phyloP scores from a whole-genome alignment of 2,329 filamentous ascomycete genomes.

The Colletotrichum tabaci region DNA sequence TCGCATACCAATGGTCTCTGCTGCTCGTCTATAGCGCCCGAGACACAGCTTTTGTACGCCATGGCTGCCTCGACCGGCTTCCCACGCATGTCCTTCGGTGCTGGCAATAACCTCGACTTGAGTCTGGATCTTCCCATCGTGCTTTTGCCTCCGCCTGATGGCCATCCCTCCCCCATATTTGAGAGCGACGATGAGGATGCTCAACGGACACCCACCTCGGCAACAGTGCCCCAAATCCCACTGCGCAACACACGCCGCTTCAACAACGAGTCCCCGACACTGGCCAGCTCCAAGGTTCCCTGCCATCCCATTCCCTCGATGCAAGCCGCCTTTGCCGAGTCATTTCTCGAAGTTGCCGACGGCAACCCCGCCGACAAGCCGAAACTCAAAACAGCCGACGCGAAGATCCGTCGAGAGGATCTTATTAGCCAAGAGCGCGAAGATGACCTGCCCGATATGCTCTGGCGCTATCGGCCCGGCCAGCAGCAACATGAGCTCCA shows the following conservation, averaged over 20 bases:
- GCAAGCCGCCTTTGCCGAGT: constrained; percentile 88
- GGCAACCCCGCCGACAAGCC: constrained; percentile 63
- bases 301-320: constrained; percentile 81
- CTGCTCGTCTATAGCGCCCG: constrained; percentile 21
- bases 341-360: constrained; percentile 79
- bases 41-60: constrained; percentile 33
- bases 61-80: constrained; percentile 42
- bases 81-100: constrained; percentile 43
- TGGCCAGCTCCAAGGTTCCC: constrained; percentile 50
- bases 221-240: constrained; percentile 36
- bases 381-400: constrained; percentile 68
- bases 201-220: constrained; percentile 40
- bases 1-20: constrained; percentile 38
- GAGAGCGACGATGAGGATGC: constrained; percentile 40
- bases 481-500: constrained; percentile 89
- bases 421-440: constrained; percentile 78
- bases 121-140: constrained; percentile 41
- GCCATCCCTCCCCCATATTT: constrained; percentile 21
- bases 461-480: constrained; percentile 82
- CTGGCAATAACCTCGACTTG: constrained; percentile 39
- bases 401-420: constrained; percentile 73
- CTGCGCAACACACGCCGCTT: constrained; percentile 32
- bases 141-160: constrained; percentile 39
- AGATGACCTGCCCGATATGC: constrained; percentile 78
- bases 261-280: constrained; percentile 32